phyloP scores from a whole-genome alignment of 179 eudicot genomes.

The Silene noctiflora region DNA sequence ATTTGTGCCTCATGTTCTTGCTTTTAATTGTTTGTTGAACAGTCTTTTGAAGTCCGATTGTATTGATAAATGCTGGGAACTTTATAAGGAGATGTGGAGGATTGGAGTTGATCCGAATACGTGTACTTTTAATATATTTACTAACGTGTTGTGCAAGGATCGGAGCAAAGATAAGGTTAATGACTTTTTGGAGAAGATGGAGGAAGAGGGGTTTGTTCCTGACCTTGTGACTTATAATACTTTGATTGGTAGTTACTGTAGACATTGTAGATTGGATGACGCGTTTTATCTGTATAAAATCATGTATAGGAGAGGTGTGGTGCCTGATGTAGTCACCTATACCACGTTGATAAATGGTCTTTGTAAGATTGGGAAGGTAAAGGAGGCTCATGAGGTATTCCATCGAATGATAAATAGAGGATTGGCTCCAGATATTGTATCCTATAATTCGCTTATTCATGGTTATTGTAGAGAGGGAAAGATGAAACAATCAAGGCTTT shows the following conservation, averaged over 20 bases:
- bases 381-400: slow-evolving; percentile 67
- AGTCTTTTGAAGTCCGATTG: slow-evolving; percentile 55
- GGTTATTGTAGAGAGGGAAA: slow-evolving; percentile 77
- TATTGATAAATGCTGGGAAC: slow-evolving; percentile 62
- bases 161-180: slow-evolving; percentile 54
- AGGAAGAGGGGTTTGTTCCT: slow-evolving; percentile 89
- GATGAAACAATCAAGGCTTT: slow-evolving; percentile 61
- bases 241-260: slow-evolving; percentile 67
- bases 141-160: slow-evolving; percentile 57
- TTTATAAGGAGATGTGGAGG: slow-evolving; percentile 56
- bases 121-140: slow-evolving; percentile 72
- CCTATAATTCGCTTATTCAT: slow-evolving; percentile 66
- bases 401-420: slow-evolving; percentile 64
- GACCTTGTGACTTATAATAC: slow-evolving; percentile 85
- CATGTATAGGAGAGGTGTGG: slow-evolving; percentile 70
- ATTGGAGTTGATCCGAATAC: slow-evolving; percentile 63
- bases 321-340: slow-evolving; percentile 71
- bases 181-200: slow-evolving; percentile 79
- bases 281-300: slow-evolving; percentile 73
- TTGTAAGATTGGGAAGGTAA: slow-evolving; percentile 63
- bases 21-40: slow-evolving; percentile 62
- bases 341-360: slow-evolving; percentile 76
- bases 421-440: slow-evolving; percentile 54
- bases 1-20: slow-evolving; percentile 51
- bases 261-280: slow-evolving; percentile 56